phyloP scores from a whole-genome alignment of 2,329 filamentous ascomycete genomes.

The Talaromyces islandicus region DNA sequence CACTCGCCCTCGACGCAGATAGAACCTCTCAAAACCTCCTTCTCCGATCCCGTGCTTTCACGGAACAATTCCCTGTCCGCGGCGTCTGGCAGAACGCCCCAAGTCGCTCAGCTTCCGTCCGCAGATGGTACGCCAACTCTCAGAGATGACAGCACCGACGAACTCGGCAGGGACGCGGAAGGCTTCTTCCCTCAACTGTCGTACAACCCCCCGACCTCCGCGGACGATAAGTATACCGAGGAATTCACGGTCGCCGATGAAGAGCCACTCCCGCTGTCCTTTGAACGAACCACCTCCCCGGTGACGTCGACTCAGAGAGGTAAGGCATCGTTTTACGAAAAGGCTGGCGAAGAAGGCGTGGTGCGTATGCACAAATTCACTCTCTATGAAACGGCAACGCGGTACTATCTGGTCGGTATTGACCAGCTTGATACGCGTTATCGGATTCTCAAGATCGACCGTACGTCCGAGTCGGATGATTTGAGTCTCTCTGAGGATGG shows the following conservation, averaged over 20 bases:
- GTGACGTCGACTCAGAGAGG: conserved; percentile 33
- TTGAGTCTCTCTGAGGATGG: conserved; percentile 88
- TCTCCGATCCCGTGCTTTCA: conserved; percentile 6
- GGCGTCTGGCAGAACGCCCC: background rate
- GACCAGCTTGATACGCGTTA: conserved; percentile 86
- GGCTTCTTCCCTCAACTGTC: conserved; percentile 14
- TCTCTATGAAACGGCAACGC: conserved; percentile 89
- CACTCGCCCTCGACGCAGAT: conserved; percentile 12
- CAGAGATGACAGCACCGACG: background rate
- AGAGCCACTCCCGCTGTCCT: conserved; percentile 40
- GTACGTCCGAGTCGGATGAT: conserved; percentile 72
- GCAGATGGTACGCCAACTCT: background rate
- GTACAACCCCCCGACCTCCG: conserved; percentile 25
- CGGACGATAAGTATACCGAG: conserved; percentile 24
- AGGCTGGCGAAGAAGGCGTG: conserved; percentile 40
- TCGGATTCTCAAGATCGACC: conserved; percentile 89
- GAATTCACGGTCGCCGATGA: conserved; percentile 36
- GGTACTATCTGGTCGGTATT: conserved; percentile 90
- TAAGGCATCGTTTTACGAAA: conserved; percentile 28
- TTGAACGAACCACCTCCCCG: conserved; percentile 35
- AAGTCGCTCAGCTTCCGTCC: background rate
- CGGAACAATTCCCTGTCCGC: background rate
- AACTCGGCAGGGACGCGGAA: background rate
- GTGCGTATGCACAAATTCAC: conserved; percentile 88
- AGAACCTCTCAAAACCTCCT: conserved; percentile 5